A percentile compares a stretch with the other conserved stretches of the same genome.
phyloP scores from a whole-genome alignment of 2,329 filamentous ascomycete species.

The Leptosphaerulina australis region DNA sequence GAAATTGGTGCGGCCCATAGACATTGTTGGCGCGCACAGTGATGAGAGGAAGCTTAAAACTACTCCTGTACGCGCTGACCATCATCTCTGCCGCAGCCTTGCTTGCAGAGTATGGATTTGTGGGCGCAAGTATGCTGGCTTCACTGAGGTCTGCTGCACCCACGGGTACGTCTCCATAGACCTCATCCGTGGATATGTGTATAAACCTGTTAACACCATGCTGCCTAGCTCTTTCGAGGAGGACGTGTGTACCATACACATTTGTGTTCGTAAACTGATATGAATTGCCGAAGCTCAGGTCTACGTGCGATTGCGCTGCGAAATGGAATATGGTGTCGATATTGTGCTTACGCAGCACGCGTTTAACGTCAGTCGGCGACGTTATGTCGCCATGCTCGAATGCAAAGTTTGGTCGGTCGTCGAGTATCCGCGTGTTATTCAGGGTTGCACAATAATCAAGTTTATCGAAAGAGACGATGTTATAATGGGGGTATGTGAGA shows the following conservation, averaged over 20 bases:
- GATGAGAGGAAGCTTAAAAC: conserved; percentile 79
- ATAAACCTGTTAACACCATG: conserved; percentile 75
- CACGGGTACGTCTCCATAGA: conserved; percentile 79
- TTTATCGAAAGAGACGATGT: conserved; percentile 83
- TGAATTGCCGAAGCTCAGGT: conserved; percentile 81
- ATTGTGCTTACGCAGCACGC: conserved; percentile 71
- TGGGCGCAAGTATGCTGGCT: conserved; percentile 75
- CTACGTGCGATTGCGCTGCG: conserved; percentile 84
- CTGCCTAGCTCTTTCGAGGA: conserved; percentile 77
- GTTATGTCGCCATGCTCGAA: conserved; percentile 84
- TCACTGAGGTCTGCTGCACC: conserved; percentile 75
- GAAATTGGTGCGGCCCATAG: conserved; percentile 83
- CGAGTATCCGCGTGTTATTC: conserved; percentile 76
- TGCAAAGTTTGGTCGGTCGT: conserved; percentile 72
- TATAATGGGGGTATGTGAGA: conserved; percentile 76
- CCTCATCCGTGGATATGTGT: conserved; percentile 84
- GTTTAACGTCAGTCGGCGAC: conserved; percentile 70
- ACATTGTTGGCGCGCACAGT: conserved; percentile 85
- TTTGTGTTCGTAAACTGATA: conserved; percentile 83
- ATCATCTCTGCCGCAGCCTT: conserved; percentile 85
- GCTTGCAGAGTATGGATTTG: conserved; percentile 80
- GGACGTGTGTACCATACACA: conserved; percentile 81
- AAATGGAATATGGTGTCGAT: conserved; percentile 86
- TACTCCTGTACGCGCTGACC: conserved; percentile 84
- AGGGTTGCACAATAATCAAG: conserved; percentile 81